These are phyloP conservation scores for Capronia americana DNA, from an alignment of 2,329 filamentous ascomycete species.

Conservation along the genomic window DNA sequence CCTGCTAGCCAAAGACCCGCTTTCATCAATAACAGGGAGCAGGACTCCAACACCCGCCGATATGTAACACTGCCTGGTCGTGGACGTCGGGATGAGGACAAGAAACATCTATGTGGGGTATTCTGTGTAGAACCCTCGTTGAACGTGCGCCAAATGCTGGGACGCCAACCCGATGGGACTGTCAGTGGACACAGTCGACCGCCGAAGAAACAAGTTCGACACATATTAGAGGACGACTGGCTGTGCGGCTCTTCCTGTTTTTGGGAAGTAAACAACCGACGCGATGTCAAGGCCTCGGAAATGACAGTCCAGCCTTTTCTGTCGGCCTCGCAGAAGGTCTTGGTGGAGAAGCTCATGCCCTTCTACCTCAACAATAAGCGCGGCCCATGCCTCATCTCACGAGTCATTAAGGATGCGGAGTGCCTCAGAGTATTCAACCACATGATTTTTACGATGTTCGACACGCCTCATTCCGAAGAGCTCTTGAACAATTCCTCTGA, in stretches of 20 bases:
- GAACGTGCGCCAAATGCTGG: slow-evolving; percentile 24
- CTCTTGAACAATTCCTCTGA: slow-evolving; percentile 11
- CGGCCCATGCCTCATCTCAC: slow-evolving; percentile 37
- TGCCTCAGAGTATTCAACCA: slow-evolving; percentile 36
- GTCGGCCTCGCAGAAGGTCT: slow-evolving; percentile 20
- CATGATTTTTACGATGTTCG: slow-evolving; percentile 28
- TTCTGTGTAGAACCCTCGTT: slow-evolving; percentile 36
- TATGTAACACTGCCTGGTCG: slow-evolving; percentile 25
- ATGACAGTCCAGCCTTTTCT: slow-evolving; percentile 26
- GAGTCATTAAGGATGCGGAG: slow-evolving; percentile 31
- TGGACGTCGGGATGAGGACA: background rate
- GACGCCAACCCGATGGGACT: slow-evolving; percentile 20
- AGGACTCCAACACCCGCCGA: slow-evolving; percentile 34
- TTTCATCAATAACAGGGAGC: slow-evolving; percentile 38
- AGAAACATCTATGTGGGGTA: slow-evolving; percentile 37
- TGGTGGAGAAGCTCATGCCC: slow-evolving; percentile 29
- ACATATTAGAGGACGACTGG: slow-evolving; percentile 28
- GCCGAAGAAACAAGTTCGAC: slow-evolving; percentile 1
- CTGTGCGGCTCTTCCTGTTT: slow-evolving; percentile 34
- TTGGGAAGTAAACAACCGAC: slow-evolving; percentile 32
- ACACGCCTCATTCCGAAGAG: slow-evolving; percentile 14
- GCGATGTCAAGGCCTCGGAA: slow-evolving; percentile 26
- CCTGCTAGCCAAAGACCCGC: slow-evolving; percentile 26
- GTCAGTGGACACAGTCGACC: slow-evolving; percentile 14
- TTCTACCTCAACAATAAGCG: slow-evolving; percentile 36